Evolutionary conservation across 2,329 filamentous ascomycete genomes (phyloP), one percentile per base, ranked within the genome.

Genomic region (Colletotrichum theobromicola): DNA sequence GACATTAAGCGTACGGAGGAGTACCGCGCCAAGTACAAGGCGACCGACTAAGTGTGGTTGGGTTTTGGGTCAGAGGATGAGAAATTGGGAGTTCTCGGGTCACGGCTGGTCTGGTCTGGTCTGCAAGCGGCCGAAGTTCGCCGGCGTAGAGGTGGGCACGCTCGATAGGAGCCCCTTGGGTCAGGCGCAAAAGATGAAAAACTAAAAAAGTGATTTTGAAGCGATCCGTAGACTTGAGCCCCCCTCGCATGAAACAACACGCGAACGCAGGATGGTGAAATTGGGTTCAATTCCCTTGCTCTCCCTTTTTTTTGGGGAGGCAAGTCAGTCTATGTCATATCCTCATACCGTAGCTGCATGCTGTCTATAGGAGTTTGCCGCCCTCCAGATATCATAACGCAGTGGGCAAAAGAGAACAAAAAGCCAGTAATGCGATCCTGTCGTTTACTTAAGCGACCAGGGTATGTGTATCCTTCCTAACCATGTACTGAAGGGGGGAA

Each of bases 1-100:
- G 90, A 95, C 77, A 87, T 94, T 77, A 87, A 88, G 85, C 88
- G 88, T 74, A 93, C 95, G 82, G 91, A 94, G 85, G 93, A 92
- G 82, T 97, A 97, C 84, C 91, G 94, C 70, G 83, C 84, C 60
- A 90, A 90, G 85, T 94, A 92, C 83, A 91, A 89, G 82, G 89
- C 91, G 24, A 90, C 84, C 67, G 90, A 92, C 80, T 90, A 81
- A 79, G 61, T 28, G 18, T 26, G n/a, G 16, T 21, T 50, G 13
- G 32, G 26, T 28, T 32, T 61, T 46, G n/a, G 21, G 24, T 55
- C 6, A 30, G 53, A 21, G 50, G 30, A 34, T 57, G 61, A 53
- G 34, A 32, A 32, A 66, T 26, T 26, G 13, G 21, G 60, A 28
- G 32, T 62, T 37, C 35, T 15, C 24, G 53, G 21, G 30, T 63